These are phyloP conservation scores for Blepharisma japonicum DNA, from an alignment of 73 alveolate species.

Conservation along the genomic window DNA sequence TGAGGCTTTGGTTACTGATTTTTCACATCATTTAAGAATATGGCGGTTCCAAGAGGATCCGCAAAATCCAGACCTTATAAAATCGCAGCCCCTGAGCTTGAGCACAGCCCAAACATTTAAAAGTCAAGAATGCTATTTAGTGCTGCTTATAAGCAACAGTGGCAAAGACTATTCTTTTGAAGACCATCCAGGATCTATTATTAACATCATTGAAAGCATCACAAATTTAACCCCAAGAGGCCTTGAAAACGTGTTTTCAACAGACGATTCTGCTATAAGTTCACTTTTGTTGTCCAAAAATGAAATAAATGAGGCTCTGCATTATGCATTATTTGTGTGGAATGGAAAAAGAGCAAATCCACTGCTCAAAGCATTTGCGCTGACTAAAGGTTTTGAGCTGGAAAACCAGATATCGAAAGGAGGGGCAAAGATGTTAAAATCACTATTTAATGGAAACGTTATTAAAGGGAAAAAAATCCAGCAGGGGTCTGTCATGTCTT, in stretches of 20 bases:
- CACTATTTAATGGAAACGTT: slow-evolving; percentile 86
- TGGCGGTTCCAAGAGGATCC: slow-evolving; percentile 31
- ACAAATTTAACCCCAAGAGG: slow-evolving; percentile 98
- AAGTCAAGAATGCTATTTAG: slow-evolving; percentile 60
- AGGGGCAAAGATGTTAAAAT: slow-evolving; percentile 41
- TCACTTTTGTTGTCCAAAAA: slow-evolving; percentile 43
- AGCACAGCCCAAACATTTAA: slow-evolving; percentile 1
- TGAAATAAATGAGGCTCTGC: slow-evolving; percentile 58
- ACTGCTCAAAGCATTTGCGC: slow-evolving; percentile 80
- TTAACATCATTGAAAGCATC: slow-evolving; percentile 91
- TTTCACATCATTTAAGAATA: slow-evolving; percentile 12
- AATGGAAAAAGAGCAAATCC: slow-evolving; percentile 94
- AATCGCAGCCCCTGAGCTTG: slow-evolving; percentile 7
- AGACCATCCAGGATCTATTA: slow-evolving; percentile 69
- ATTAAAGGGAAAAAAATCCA: slow-evolving; percentile 76
- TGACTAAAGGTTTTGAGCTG: slow-evolving; percentile 91
- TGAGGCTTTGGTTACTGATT: neutral
- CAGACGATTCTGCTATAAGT: slow-evolving; percentile 46
- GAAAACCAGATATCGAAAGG: slow-evolving; percentile 48
- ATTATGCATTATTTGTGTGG: slow-evolving; percentile 96
- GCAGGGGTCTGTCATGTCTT: slow-evolving; percentile 63
- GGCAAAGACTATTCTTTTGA: slow-evolving; percentile 51
- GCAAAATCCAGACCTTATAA: neutral
- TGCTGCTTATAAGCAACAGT: slow-evolving; percentile 64
- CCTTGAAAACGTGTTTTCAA: slow-evolving; percentile 72